Evolutionary conservation across 2,329 filamentous ascomycete genomes (phyloP).

Genomic region (Ophiostoma tasmaniense): DNA sequence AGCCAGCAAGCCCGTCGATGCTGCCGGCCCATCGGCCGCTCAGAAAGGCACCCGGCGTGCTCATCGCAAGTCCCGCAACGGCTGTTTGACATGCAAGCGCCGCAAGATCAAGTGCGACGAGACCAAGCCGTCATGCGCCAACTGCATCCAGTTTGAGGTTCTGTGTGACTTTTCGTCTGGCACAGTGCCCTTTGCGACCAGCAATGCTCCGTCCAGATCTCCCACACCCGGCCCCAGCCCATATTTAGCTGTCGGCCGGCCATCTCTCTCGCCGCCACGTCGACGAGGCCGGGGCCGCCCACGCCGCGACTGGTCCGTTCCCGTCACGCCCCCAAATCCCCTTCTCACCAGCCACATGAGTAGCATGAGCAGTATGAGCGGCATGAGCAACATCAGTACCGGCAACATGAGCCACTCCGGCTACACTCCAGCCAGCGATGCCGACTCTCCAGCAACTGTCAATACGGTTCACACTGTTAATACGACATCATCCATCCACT

Average conservation of each 20-base stretch:
- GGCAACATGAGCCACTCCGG: not conserved
- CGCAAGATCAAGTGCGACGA: constrained; percentile 1
- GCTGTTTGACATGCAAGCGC: not conserved
- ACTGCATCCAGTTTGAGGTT: not conserved
- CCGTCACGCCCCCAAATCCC: not conserved
- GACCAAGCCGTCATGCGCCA: not conserved
- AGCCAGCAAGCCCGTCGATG: not conserved
- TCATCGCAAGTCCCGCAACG: not conserved
- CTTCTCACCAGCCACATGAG: not conserved
- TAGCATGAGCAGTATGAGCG: not conserved
- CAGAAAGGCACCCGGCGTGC: not conserved
- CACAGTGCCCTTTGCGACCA: not conserved
- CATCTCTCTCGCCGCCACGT: not conserved
- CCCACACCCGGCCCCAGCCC: not conserved
- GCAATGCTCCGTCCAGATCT: not conserved
- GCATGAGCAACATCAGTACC: not conserved
- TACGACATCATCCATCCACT: not conserved
- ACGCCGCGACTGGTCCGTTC: not conserved
- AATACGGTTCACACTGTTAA: not conserved
- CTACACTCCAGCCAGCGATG: not conserved
- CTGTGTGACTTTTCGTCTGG: not conserved
- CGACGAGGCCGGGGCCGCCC: too few relatives aligned
- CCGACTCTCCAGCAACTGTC: not conserved
- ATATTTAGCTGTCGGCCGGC: not conserved
- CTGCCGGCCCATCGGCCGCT: not conserved